Evolutionary conservation across 192 early-diverging fungal species (phyloP), one percentile per base, ranked within the genome.

Genomic region (Linnemannia hyalina): DNA sequence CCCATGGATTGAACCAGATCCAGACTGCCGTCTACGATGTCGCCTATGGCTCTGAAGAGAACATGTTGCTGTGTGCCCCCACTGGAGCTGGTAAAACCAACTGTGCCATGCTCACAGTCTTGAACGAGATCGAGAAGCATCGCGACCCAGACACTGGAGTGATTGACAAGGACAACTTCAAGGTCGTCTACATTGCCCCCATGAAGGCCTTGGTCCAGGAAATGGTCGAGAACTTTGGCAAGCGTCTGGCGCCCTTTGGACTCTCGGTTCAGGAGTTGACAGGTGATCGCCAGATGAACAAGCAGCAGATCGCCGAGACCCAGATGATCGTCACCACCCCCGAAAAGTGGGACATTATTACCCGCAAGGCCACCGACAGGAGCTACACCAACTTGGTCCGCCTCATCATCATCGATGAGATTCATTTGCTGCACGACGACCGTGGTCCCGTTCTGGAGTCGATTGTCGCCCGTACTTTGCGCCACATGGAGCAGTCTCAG

Each of bases 131-230:
- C 57, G 93, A 92, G 49, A 94, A 97, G 88, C 91, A 97, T 89
- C 91, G 94, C 46, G 91, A 98, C 73, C 89, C 91, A 8, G 88
- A 88, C 9, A 94, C 94, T 8, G 96, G 96, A n/a, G 76, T 88
- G 5, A 93, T 98, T 70, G 92, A 95, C 54, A 81, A 93, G 55
- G 97, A 97, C 81, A 80, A 85, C 0, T 99, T 99, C 93, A 99
- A 99, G 90, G 97, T 99, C 86, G 96, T 99, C 55, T 99, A 99
- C 89, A 95, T 99, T 89, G 98, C 98, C 18, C 98, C 98, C 22
- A 99, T 99, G 98, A 99, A 99, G 83, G 98, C 98, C 11, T 90
- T 99, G 74, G 98, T 99, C n/a, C 94, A 96, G 60, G 98, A 99
- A 93, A 97, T 99, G 96, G 97, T 98, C 11, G 95, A 94, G 26